Conservation (phyloP, 2,329 filamentous ascomycete species). For the Fusarium pseudograminearum region DNA sequence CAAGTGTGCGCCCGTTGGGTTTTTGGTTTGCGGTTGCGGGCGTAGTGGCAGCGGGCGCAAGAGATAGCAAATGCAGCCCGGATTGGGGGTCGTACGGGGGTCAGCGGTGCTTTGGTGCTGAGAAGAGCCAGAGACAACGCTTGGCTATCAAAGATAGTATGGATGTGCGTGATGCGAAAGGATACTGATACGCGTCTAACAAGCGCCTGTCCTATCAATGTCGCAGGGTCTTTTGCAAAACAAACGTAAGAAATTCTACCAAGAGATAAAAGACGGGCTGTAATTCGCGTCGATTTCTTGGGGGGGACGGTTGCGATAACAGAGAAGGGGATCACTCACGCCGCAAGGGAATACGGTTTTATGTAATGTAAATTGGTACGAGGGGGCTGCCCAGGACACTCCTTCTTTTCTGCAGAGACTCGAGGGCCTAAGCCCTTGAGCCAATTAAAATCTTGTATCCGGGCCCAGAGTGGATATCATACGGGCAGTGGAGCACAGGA, state of each 20-base stretch:
- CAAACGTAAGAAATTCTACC: conserved; percentile 50
- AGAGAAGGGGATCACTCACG: conserved; percentile 50
- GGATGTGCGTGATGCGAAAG: conserved; percentile 12
- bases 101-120: conserved; percentile 35
- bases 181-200: conserved; percentile 46
- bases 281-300: conserved; percentile 47
- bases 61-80: conserved; percentile 44
- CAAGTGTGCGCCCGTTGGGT: conserved; percentile 53
- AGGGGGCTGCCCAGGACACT: conserved; percentile 45
- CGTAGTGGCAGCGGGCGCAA: conserved; percentile 54
- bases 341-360: conserved; percentile 49
- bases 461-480: conserved; percentile 13
- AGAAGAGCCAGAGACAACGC: conserved; percentile 29
- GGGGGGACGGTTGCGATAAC: conserved; percentile 50
- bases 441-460: conserved; percentile 35
- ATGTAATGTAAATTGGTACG: conserved; percentile 55
- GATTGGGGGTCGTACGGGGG: conserved; percentile 50
- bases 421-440: conserved; percentile 33
- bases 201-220: conserved; percentile 47
- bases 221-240: conserved; percentile 47
- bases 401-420: conserved; percentile 40
- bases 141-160: conserved; percentile 37
- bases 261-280: conserved; percentile 51
- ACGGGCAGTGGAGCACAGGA: conserved; percentile 28
- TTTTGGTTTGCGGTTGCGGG: conserved; percentile 55